Evolutionary conservation across 441 rosid genomes (phyloP).

Genomic region (Gossypium gossypioides): DNA sequence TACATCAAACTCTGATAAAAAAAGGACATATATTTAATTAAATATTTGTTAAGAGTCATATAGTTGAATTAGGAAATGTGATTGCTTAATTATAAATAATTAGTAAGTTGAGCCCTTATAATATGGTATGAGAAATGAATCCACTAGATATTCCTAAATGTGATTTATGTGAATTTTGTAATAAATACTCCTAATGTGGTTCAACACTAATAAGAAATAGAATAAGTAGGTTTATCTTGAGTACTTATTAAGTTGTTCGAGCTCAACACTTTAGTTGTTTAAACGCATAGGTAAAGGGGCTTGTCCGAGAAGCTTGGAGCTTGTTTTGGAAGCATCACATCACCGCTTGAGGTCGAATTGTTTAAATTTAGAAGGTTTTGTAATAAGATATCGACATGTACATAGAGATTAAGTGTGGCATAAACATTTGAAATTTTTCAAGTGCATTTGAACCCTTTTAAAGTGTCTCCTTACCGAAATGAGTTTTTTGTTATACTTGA

Average conservation of each 20-base stretch:
- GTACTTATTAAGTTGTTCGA: not conserved
- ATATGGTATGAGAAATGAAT: not conserved
- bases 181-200: not conserved
- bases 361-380: not conserved
- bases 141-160: not conserved
- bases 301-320: not conserved
- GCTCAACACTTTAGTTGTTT: not conserved
- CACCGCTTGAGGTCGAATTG: not conserved
- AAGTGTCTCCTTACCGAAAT: not conserved
- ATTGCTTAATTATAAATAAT: not conserved
- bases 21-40: not conserved
- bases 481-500: not conserved
- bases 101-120: not conserved
- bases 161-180: not conserved
- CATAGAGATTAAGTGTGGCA: not conserved
- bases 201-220: not conserved
- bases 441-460: not conserved
- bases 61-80: not conserved
- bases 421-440: not conserved
- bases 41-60: not conserved
- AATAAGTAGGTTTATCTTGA: not conserved
- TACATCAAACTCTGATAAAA: not conserved
- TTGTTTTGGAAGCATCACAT: not conserved
- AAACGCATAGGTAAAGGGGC: not conserved
- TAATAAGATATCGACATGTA: not conserved